Evolutionary conservation across 1,139 yeast genomes (phyloP), one percentile per base, ranked within the genome.

Genomic region (Taphrina populina): DNA sequence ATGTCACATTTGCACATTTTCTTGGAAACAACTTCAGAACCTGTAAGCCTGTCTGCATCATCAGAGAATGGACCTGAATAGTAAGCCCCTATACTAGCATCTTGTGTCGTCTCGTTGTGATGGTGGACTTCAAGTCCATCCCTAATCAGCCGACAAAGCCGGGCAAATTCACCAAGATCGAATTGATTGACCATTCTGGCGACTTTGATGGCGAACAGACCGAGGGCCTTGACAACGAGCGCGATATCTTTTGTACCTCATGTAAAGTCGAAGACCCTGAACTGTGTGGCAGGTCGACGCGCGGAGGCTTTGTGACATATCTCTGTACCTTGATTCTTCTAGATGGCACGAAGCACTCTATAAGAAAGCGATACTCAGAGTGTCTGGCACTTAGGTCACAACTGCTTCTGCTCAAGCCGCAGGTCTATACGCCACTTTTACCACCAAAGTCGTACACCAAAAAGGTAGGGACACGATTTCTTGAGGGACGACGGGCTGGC

Each of bases 371-470:
- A 8, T 43, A 43, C 30, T 43, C 47, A 2, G 36, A 43, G 20
- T 43, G 47, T 30, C 47, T 29, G n/a, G 20, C 35, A 1, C 15
- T 43, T 19, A 15, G 47, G 27, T 26, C 15, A n/a, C 35, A 13
- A 30, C 10, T 43, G 7, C 11, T 26, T 7, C 37, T 30, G 11
- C 37, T 17, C 8, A 15, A 17, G 4, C 37, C 37, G 6, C 7
- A 43, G n/a, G 26, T 32, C 2, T 43, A 43, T 13, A 20, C 20
- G 24, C 47, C 47, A 13, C 47, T 30, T n/a, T 37, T 43, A 2
- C 47, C 47, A 11, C 47, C 47, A 5, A 43, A 43, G 26, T 43
- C 47, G 7, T 43, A 43, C 15, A 43, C 47, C 8, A 35, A 43
- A 13, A 29, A 20, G 21, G 29, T 37, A 8, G 47, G 47, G 7